These are phyloP conservation scores for Clonostachys byssicola DNA, from an alignment of 2,329 filamentous ascomycete species.

Conservation along the genomic window DNA sequence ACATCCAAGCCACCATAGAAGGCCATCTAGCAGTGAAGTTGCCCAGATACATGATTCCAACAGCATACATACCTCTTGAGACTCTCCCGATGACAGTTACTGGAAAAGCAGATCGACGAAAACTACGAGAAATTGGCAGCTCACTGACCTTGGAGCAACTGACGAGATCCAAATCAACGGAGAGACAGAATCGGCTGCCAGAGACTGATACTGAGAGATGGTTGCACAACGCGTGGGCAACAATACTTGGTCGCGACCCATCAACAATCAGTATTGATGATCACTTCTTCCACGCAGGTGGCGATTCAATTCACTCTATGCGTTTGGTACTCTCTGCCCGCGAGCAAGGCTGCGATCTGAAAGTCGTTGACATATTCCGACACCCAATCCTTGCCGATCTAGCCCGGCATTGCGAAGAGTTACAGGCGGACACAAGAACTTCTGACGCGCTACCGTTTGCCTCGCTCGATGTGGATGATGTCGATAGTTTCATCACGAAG, in stretches of 20 bases:
- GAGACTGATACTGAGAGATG: too few species aligned
- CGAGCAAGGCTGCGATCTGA: conserved; percentile 27
- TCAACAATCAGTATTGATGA: conserved; percentile 15
- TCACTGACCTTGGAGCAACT: not conserved
- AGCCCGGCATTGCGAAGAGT: not conserved
- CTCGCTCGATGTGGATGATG: too few species aligned
- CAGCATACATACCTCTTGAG: not conserved
- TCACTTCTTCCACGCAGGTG: conserved; percentile 40
- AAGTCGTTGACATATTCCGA: conserved; percentile 38
- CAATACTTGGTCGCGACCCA: too few species aligned
- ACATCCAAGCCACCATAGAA: too few species aligned
- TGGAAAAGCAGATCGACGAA: not conserved
- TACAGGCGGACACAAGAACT: too few species aligned
- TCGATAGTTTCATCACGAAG: too few species aligned
- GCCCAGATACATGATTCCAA: conserved; percentile 2
- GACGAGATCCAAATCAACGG: too few species aligned
- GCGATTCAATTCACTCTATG: conserved; percentile 40
- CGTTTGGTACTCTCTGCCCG: conserved; percentile 13
- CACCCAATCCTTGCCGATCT: conserved; percentile 27
- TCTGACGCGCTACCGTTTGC: too few species aligned
- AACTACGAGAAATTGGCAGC: not conserved
- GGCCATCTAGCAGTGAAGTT: not conserved
- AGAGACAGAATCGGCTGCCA: too few species aligned
- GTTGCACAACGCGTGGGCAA: too few species aligned
- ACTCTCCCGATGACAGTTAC: not conserved